phyloP scores from a whole-genome alignment of 2,329 filamentous ascomycete genomes.

The Ophiostoma triangulosporum region DNA sequence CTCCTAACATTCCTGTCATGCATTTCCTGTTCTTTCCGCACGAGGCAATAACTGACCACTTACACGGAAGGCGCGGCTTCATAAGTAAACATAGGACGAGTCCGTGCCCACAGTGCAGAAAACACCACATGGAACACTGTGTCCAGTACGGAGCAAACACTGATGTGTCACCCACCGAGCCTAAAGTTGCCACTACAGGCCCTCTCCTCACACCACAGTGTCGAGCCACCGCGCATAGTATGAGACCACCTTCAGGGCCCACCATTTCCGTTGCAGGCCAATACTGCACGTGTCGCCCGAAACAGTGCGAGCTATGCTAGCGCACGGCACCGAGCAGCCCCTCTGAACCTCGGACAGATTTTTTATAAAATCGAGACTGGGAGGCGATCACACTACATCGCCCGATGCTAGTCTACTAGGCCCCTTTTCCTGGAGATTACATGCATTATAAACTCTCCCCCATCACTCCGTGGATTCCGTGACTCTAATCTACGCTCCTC shows the following conservation, averaged over 20 bases:
- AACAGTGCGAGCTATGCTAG: not conserved
- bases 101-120: not conserved
- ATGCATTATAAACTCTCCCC: not conserved
- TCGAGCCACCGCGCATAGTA: not conserved
- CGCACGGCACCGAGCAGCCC: not conserved
- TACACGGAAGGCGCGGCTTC: not conserved
- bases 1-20: not conserved
- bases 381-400: not conserved
- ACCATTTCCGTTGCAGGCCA: not conserved
- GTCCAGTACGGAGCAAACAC: no score
- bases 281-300: not conserved
- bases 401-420: not conserved
- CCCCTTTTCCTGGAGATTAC: conserved; percentile 1
- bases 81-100: not conserved
- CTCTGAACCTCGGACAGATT: not conserved
- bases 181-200: not conserved
- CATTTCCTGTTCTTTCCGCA: not conserved
- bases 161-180: not conserved
- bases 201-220: not conserved
- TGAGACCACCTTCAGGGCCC: not conserved
- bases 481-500: not conserved
- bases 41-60: not conserved
- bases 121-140: no score
- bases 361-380: not conserved
- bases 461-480: not conserved